Evolutionary conservation across 2,329 filamentous ascomycete genomes (phyloP), one percentile per base, ranked within the genome.

Genomic region (Colletotrichum acutatum): DNA sequence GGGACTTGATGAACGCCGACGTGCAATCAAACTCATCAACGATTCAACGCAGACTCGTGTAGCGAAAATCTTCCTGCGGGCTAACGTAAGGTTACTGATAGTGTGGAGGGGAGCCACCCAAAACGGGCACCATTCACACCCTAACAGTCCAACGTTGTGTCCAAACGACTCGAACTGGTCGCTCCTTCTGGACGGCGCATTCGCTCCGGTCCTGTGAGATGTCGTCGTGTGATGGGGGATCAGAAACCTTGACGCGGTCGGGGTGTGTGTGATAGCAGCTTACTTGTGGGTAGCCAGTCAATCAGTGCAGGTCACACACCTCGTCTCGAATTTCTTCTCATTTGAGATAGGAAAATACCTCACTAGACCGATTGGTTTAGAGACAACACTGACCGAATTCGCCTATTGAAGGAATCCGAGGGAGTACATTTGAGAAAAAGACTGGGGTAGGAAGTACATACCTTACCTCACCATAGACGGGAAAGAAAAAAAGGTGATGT

Each of bases 31-130:
- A 54, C 7, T 46, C 14, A 12, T 64, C 59, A 26, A 65, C 14
- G 34, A 52, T n/a, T 64, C 59, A 26, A 65, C 14, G 34, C 57
- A 72, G 42, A 68, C 42, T 49, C 42, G 42, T n/a, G 42, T 2
- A 49, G 42, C 16, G 62, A n/a, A 62, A 24, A 57, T 34, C 24
- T 26, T 49, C 26, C 32, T 68, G 66, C 66, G 30, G 34, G 22
- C 66, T 62, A 72, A 72, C 71, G 66, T 72, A 60, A 71, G 16
- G 42, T 46, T 46, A n/a, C 42, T 46, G 42, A n/a, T 46, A 46
- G 42, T 46, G 19, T 46, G 42, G 42, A 46, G 42, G 42, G 53
- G 60, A 53, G 60, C 54, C 60, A 61, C 60, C 60, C 14, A 61
- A 56, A 66, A 65, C 28, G 70, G 32, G 26, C 26, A 42, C 16